Evolutionary conservation across 192 early-diverging fungal genomes (phyloP).

Genomic region (Jimgerdemannia lactiflua): DNA sequence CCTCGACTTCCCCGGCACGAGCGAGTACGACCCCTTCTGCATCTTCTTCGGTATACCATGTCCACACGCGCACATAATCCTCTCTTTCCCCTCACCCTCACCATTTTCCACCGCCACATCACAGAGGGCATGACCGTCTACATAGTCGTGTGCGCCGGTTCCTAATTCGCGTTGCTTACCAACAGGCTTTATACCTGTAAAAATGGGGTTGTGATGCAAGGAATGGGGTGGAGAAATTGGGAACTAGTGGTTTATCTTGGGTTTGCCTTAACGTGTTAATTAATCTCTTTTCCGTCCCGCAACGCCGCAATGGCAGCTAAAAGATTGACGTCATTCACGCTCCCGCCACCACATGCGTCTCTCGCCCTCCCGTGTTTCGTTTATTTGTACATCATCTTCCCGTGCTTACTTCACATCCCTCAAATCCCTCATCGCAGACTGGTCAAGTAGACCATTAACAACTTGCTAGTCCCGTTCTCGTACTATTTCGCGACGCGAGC

Average conservation of each 20-base stretch:
- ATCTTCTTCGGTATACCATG: slow-evolving; percentile 61
- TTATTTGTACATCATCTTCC: slow-evolving; percentile 8
- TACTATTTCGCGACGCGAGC: slow-evolving; percentile 22
- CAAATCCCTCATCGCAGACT: slow-evolving; percentile 33
- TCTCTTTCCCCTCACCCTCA: background rate
- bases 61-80: too few relatives aligned
- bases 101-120: background rate
- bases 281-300: too few relatives aligned
- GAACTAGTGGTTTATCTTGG: background rate
- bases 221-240: background rate
- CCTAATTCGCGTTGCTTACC: slow-evolving; percentile 39
- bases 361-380: background rate
- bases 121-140: slow-evolving; percentile 83
- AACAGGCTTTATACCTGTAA: slow-evolving; percentile 50
- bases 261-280: too few relatives aligned
- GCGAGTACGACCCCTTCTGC: slow-evolving; percentile 62
- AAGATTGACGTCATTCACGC: slow-evolving; percentile 73
- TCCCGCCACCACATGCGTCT: slow-evolving; percentile 38
- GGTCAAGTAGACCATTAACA: slow-evolving; percentile 78
- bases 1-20: slow-evolving; percentile 76
- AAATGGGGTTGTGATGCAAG: background rate
- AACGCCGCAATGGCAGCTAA: slow-evolving; percentile 39
- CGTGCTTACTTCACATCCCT: too few relatives aligned
- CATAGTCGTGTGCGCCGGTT: slow-evolving; percentile 52
- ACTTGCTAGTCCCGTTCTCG: slow-evolving; percentile 37